phyloP scores from a whole-genome alignment of 192 early-diverging fungal species.

The Podila clonocystis region DNA sequence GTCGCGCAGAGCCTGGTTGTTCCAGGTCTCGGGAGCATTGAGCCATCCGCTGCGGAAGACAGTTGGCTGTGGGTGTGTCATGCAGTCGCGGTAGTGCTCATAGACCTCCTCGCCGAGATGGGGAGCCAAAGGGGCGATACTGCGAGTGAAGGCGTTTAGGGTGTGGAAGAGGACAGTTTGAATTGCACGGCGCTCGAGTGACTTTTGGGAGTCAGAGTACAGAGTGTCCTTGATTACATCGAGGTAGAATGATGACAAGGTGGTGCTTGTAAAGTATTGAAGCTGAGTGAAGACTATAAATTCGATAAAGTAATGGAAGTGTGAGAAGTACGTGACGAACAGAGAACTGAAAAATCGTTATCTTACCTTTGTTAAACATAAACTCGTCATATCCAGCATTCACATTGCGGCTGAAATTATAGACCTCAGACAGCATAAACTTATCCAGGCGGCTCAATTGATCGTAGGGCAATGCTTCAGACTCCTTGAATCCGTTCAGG shows the following conservation, averaged over 20 bases:
- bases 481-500: slow-evolving; percentile 64
- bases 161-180: slow-evolving; percentile 74
- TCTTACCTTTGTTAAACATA: slow-evolving; percentile 68
- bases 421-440: slow-evolving; percentile 75
- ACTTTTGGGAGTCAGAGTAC: slow-evolving; percentile 62
- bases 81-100: slow-evolving; percentile 62
- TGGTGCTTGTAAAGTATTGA: slow-evolving; percentile 72
- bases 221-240: slow-evolving; percentile 83
- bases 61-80: slow-evolving; percentile 49
- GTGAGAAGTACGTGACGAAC: neutral
- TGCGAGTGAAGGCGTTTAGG: slow-evolving; percentile 67
- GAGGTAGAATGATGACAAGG: slow-evolving; percentile 82
- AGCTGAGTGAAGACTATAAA: slow-evolving; percentile 65
- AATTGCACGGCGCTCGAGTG: slow-evolving; percentile 63
- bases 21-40: slow-evolving; percentile 55
- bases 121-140: slow-evolving; percentile 72
- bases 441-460: slow-evolving; percentile 62
- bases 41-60: slow-evolving; percentile 74
- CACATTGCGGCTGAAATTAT: slow-evolving; percentile 64
- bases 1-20: slow-evolving; percentile 44
- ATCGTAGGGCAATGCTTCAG: slow-evolving; percentile 58
- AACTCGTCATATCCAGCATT: slow-evolving; percentile 66
- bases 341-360: too few species aligned
- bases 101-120: slow-evolving; percentile 81
- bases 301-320: neutral